phyloP scores from a whole-genome alignment of 805 yeast species.

The Debaryomyces maramus region DNA sequence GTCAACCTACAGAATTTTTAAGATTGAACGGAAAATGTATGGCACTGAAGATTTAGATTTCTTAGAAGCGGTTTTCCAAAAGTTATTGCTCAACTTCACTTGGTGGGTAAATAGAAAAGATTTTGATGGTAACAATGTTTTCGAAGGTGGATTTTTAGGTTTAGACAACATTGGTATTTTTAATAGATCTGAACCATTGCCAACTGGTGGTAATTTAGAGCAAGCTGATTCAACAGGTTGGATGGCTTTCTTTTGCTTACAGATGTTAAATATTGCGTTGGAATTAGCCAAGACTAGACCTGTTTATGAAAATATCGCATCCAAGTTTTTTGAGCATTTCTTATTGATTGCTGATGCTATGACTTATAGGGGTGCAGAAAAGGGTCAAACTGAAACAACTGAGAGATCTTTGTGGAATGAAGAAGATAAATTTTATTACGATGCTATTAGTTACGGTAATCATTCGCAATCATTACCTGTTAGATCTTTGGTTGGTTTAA shows the following conservation, averaged over 20 bases:
- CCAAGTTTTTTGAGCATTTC: slow-evolving; percentile 92
- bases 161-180: slow-evolving; percentile 90
- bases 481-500: slow-evolving; percentile 85
- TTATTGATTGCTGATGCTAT: slow-evolving; percentile 89
- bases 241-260: slow-evolving; percentile 92
- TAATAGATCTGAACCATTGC: slow-evolving; percentile 89
- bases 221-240: slow-evolving; percentile 97
- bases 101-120: slow-evolving; percentile 98
- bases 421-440: slow-evolving; percentile 83
- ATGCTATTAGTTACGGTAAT: slow-evolving; percentile 81
- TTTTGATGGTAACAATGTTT: slow-evolving; percentile 79
- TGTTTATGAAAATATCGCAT: slow-evolving; percentile 90
- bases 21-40: slow-evolving; percentile 81
- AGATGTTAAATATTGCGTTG: slow-evolving; percentile 88
- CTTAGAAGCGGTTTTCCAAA: slow-evolving; percentile 90
- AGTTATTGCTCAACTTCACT: slow-evolving; percentile 81
- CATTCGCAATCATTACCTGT: slow-evolving; percentile 72
- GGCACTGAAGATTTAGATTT: slow-evolving; percentile 80
- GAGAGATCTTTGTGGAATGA: slow-evolving; percentile 85
- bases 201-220: slow-evolving; percentile 86
- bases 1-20: slow-evolving; percentile 86
- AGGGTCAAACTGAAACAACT: slow-evolving; percentile 40
- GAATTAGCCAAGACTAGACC: slow-evolving; percentile 84
- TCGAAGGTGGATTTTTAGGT: slow-evolving; percentile 93
- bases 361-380: slow-evolving; percentile 58